Base-by-base conservation (phyloP, 192 early-diverging fungal species). In the Phlyctochytrium bullatum region DNA sequence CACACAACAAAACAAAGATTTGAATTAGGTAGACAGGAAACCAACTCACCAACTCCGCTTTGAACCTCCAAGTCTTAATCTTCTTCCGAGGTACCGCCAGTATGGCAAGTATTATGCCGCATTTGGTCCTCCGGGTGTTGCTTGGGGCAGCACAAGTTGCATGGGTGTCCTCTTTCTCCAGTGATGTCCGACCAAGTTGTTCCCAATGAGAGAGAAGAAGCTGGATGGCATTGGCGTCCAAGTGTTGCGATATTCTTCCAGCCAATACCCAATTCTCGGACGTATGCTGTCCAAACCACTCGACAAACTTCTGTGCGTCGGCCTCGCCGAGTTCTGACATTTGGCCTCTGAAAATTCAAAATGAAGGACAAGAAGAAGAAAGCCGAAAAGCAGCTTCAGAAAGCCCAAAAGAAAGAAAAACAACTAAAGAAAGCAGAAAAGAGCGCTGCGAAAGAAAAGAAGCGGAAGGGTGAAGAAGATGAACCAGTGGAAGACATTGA, bases 81-180 rank as follows among this genome's bases (percentile, higher is more conserved):
- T 57, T 57, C 27, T 57, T 57, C 27, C 54, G 10, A 20, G 16
- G 54, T 25, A 57, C 20, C 6, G 20, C 54, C 6, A 57, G 6
- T 20, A 57, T 20, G 4, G 54, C 16, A 57, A 57, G 54, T 6
- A 57, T 57, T 10, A 57, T 57, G 20, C 54, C 54, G 54, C 4
- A 14, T 10, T 57, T 14, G 12, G 25, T 25, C 27, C 54, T 10
- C 12, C 40, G 40, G 40, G 6, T 20, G 10, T 47, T 47, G 40
- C 40, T 47, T 6, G 20, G 40, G 20, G 54, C 54, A 24, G n/a
- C n/a, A n/a, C n/a, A n/a, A n/a, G n/a, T n/a, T n/a, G n/a, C n/a
- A n/a, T n/a, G n/a, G 54, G 20, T 6, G 27, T 57, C 54, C 25
- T 6, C 54, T 25, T 57, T 10, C 27, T 25, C 54, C 27, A 6